Base-by-base conservation (phyloP, 805 yeast genomes). In the Jamesozyma piceae region DNA sequence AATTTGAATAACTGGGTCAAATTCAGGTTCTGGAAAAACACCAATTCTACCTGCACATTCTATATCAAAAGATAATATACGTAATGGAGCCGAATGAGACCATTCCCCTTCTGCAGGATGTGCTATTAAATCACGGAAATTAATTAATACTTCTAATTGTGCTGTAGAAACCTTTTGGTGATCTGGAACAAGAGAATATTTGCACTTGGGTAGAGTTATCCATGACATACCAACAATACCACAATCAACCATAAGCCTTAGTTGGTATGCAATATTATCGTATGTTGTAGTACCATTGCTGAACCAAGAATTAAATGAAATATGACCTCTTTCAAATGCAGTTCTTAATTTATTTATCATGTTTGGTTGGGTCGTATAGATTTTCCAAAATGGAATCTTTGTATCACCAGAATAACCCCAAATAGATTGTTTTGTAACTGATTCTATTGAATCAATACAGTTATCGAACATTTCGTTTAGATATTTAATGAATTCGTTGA, bases 1-100 rank as follows among this genome's bases (percentile, higher is more conserved):
- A 49, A 92, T 94, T 64, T 94, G 98, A 57, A 92, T 92, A 9
- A 92, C 95, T 0, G 96, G 83, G 66, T 92, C 99, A 37, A 77
- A 74, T 47, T 83, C 83, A 1, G 99, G 82, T 57, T 92, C 98
- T 1, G 99, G 98, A 62, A 92, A 92, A 11, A 92, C 75, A 42
- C 98, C 98, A 50, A 86, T 83, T 64, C 99, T 77, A 36, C 98
- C 98, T 3, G 98, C 92, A 73, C 99, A 92, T 64, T 92, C 99
- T 47, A 92, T 92, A 71, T 92, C 99, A 62, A 92, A 90, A 10
- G 97, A 88, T 51, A 92, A 68, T 38, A 92, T 80, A 55, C 99
- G 80, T 46, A 92, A 70, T 0, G 98, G 98, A 1, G 98, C 97
- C 67, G 84, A 81, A 50, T 79, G 82, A 29, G 87, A 74, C 89